Percentiles rank a stretch among this genome's conserved stretches.
phyloP scores from a whole-genome alignment of 2,329 filamentous ascomycete species.

The Monosporascus sp. region DNA sequence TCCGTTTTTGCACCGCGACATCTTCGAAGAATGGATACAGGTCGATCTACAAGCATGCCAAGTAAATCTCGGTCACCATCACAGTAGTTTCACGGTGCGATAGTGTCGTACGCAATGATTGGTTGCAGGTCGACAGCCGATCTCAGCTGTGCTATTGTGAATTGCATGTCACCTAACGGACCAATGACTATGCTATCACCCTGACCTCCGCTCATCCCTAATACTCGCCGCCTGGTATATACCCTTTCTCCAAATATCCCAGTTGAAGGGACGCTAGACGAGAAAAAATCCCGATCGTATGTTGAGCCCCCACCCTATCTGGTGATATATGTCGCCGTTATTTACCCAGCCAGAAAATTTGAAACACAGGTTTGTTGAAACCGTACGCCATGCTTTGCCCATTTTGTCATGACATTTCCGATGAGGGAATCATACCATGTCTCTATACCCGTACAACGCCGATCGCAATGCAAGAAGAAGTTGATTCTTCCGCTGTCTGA shows the following conservation, averaged over 20 bases:
- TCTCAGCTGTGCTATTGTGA: too few species aligned
- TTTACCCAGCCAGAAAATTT: neutral
- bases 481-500: conserved; percentile 31
- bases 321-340: neutral
- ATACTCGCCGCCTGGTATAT: too few species aligned
- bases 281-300: neutral
- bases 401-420: conserved; percentile 28
- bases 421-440: conserved; percentile 30
- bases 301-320: neutral
- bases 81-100: too few species aligned
- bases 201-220: too few species aligned
- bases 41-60: too few species aligned
- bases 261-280: neutral
- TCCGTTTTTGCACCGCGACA: too few species aligned
- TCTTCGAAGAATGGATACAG: too few species aligned
- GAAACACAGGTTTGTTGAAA: conserved; percentile 30
- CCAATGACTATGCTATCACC: too few species aligned
- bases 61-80: too few species aligned
- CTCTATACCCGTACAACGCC: conserved; percentile 29
- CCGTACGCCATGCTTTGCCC: conserved; percentile 33
- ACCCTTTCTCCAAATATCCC: neutral
- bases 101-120: too few species aligned
- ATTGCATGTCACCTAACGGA: too few species aligned
- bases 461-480: conserved; percentile 33
- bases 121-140: too few species aligned